Conservation (phyloP, 2,329 filamentous ascomycete species). For the Colletotrichum lini region DNA sequence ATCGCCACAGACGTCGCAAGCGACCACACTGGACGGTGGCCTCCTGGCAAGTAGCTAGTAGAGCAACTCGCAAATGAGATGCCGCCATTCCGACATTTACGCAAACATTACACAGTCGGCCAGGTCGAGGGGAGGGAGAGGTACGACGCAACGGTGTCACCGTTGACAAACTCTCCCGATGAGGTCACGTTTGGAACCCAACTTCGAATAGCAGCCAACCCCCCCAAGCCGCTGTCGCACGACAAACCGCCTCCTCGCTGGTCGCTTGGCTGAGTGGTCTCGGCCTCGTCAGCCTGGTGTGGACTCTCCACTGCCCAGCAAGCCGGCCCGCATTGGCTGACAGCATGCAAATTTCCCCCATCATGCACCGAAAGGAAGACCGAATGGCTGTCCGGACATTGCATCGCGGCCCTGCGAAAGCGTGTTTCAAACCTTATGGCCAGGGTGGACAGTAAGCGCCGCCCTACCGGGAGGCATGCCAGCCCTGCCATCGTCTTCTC, state of each 20-base stretch:
- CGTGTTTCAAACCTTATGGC: conserved; percentile 39
- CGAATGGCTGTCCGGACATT: background rate
- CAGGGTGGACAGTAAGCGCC: background rate
- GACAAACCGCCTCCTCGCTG: background rate
- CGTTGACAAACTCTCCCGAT: background rate
- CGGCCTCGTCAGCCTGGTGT: conserved; percentile 3
- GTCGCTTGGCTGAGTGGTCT: background rate
- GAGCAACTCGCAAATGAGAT: conserved; percentile 5
- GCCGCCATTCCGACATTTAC: conserved; percentile 18
- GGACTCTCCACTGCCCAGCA: conserved; percentile 7
- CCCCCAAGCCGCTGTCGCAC: background rate
- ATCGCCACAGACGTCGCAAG: conserved; percentile 36
- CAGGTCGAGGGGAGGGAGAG: background rate
- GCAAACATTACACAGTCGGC: conserved; percentile 14
- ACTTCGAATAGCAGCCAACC: background rate
- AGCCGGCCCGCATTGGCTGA: conserved; percentile 28
- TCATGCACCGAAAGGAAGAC: background rate
- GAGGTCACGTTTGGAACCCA: background rate
- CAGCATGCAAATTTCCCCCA: conserved; percentile 13
- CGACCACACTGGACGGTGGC: background rate
- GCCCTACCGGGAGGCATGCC: conserved; percentile 21
- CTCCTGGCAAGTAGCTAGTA: background rate
- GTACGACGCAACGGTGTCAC: conserved; percentile 2
- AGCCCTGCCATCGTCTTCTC: background rate
- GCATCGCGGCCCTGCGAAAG: conserved; percentile 25